A percentile compares a stretch with the other conserved stretches of the same genome.
Evolutionary conservation across 2,329 filamentous ascomycete genomes (phyloP).

Genomic region (Tolypocladium tropicale): DNA sequence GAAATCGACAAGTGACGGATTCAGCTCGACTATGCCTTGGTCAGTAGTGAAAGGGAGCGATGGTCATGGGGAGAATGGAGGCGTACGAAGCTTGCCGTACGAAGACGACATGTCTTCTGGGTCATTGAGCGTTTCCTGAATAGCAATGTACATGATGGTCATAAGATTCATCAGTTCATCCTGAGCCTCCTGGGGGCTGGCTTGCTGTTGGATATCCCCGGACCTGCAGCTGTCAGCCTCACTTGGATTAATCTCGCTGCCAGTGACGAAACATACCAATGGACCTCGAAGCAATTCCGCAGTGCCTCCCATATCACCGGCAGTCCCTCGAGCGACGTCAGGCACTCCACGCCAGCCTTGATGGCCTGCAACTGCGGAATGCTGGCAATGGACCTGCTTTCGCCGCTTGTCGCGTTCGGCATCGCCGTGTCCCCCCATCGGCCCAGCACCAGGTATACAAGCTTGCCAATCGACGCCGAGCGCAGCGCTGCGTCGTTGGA

Average conservation of each 20-base stretch:
- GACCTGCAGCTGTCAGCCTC: conserved; percentile 29
- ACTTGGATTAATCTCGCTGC: not conserved
- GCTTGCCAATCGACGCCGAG: conserved; percentile 42
- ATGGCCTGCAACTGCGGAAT: conserved; percentile 49
- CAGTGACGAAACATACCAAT: conserved; percentile 32
- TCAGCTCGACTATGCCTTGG: conserved; percentile 36
- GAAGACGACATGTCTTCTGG: conserved; percentile 35
- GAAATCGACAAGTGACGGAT: conserved; percentile 60
- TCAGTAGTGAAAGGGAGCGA: not conserved
- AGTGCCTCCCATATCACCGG: conserved; percentile 41
- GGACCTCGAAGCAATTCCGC: conserved; percentile 36
- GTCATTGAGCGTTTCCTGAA: conserved; percentile 47
- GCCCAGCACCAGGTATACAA: conserved; percentile 55
- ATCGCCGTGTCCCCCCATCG: conserved; percentile 61
- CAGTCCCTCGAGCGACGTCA: conserved; percentile 41
- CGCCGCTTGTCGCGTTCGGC: conserved; percentile 26
- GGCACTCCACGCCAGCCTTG: conserved; percentile 39
- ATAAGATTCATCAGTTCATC: conserved; percentile 54
- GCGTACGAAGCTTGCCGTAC: conserved; percentile 41
- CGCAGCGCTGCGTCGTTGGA: conserved; percentile 37
- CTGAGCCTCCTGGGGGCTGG: conserved; percentile 38
- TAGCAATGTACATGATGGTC: conserved; percentile 50
- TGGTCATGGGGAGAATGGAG: not conserved
- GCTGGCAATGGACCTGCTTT: conserved; percentile 40
- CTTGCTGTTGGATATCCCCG: conserved; percentile 33